Conservation (phyloP, 495 filamentous ascomycete species). For the Xanthoparmelia taractica region DNA sequence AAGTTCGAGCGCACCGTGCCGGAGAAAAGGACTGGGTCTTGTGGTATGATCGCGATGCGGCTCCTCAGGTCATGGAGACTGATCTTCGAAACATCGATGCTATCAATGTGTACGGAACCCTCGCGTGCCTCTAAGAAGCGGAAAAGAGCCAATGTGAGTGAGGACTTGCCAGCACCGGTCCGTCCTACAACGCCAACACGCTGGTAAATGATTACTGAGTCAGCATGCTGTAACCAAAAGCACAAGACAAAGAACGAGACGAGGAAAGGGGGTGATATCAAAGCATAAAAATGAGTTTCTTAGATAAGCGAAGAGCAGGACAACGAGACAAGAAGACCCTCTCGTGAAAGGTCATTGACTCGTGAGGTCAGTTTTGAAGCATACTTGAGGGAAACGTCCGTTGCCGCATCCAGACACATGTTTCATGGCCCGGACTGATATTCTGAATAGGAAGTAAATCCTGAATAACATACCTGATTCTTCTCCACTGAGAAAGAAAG, state of each 20-base stretch:
- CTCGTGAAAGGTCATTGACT: background rate
- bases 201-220: slow-evolving; percentile 28
- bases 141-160: slow-evolving; percentile 73
- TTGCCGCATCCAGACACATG: background rate
- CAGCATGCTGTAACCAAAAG: background rate
- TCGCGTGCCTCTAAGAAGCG: slow-evolving; percentile 69
- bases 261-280: background rate
- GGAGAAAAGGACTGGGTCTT: slow-evolving; percentile 80
- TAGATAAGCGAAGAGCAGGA: background rate
- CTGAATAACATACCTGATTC: slow-evolving; percentile 35
- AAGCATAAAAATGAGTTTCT: background rate
- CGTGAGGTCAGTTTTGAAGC: background rate
- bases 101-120: slow-evolving; percentile 67
- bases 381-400: background rate
- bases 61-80: slow-evolving; percentile 65
- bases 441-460: background rate
- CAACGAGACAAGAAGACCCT: background rate
- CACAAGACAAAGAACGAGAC: background rate
- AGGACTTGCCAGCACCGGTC: slow-evolving; percentile 83
- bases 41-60: slow-evolving; percentile 74
- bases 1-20: slow-evolving; percentile 78
- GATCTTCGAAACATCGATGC: slow-evolving; percentile 67
- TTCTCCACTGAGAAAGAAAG: slow-evolving; percentile 61
- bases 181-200: slow-evolving; percentile 77
- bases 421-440: background rate